Base-by-base conservation (phyloP, 768 basidiomycete genomes). In the Russula lepida region DNA sequence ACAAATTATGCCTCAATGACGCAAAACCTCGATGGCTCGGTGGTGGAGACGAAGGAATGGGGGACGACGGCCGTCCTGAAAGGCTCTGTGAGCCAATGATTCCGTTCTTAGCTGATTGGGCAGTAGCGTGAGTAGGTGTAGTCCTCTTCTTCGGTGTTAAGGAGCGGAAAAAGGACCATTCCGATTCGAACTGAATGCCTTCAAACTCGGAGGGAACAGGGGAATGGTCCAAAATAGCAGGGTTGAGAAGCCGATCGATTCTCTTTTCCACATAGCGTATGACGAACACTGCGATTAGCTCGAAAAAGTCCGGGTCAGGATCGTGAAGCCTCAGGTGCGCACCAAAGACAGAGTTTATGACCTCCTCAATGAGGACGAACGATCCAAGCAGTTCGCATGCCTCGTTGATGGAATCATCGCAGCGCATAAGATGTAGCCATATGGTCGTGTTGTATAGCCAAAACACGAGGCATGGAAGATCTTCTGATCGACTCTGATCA, bases 261-360 rank as follows among this genome's bases (percentile, higher is more conserved):
- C 83, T 83, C 56, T 87, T 80, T 72, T 99, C 97, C 8, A 89
- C 88, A 66, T 89, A 86, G 56, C 97, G 89, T 64, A 98, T 95
- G 66, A 98, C 84, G 72, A 98, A 97, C 25, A 98, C 97, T 97
- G 67, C 59, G 19, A 44, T 54, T 25, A 57, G 43, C 35, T 27
- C 54, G 48, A 56, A 55, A 35, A 37, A 64, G 25, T 56, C 56
- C 43, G 21, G 30, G 47, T 35, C 27, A 54, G 8, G 33, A n/a
- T 60, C 23, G 46, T 11, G 52, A 53, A 41, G 44, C 9, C 15
- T 23, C 21, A 51, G 58, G 21, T 4, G 65, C 76, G 64, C 69
- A 95, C 94, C 93, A 70, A 94, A 97, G 48, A 97, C 88, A 37
- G 95, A 94, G 72, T 95, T 94, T 58, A 97, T 81, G 25, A 95